Evolutionary conservation across 164 flowering plant species (phyloP), one percentile per base, ranked within the genome.

Genomic region (Umbellularia californica): DNA sequence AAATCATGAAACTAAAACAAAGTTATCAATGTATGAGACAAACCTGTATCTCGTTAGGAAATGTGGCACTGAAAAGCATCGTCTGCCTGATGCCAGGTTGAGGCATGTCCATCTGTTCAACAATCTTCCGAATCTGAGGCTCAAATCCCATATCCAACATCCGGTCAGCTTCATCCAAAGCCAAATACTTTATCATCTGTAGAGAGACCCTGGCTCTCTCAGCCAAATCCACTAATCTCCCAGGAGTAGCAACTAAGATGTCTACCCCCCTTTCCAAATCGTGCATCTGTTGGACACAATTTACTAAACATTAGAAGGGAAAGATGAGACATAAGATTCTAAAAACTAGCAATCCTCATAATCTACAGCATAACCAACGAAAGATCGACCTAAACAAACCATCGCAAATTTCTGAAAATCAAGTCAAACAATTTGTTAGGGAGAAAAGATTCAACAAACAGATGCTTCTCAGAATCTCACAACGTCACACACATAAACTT

Each of bases 131-230:
- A 30, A 90, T 85, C 70, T 90, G 88, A 28, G 85, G 88, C 80
- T 90, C 93, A 74, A 89, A 89, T 6, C 93, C 91, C 93, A 89
- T 88, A 64, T 89, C 91, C 75, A 89, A 50, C 91, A 89, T 87
- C 51, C 91, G 58, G 68, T 89, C 93, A 70, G 91, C 93, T 81
- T 89, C 93, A 75, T 90, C 93, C 71, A 90, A 65, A 65, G 90
- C 82, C 79, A 90, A 81, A 64, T 84, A 88, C 60, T 76, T 87
- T 28, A 88, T 75, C 76, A 71, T 82, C 25, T 73, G 72, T n/a
- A 90, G 87, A 1, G 89, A 88, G 58, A 90, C 87, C 76, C 78
- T 82, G 22, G 75, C 84, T 74, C 87, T 84, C 77, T 87, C 93
- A n/a, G 88, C 75, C 82, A 90, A 81, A 79, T 90, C 93, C 35